Evolutionary conservation across 331 rosid genomes (phyloP).

Genomic region (Pyrus hybrid): DNA sequence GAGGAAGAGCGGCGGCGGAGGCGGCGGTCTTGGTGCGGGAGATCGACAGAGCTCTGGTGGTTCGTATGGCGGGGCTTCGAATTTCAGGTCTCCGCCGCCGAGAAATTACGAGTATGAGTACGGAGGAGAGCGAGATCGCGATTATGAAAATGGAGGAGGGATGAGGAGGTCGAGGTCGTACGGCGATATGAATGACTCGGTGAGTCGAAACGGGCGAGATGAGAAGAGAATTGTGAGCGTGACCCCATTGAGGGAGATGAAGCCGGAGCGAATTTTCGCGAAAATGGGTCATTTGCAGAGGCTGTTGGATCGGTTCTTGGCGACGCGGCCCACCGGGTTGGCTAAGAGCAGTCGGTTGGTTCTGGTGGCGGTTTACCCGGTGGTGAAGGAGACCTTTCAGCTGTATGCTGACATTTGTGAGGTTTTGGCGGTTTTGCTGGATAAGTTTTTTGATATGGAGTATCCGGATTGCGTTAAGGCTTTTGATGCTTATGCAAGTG

Average conservation of each 20-base stretch:
- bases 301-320: conserved; percentile 77
- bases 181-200: conserved; percentile 67
- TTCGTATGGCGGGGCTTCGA: conserved; percentile 30
- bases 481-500: conserved; percentile 80
- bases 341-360: conserved; percentile 80
- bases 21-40: background rate
- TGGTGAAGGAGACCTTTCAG: conserved; percentile 85
- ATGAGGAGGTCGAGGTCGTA: conserved; percentile 78
- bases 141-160: conserved; percentile 41
- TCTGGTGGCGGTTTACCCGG: conserved; percentile 63
- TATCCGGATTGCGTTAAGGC: conserved; percentile 80
- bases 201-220: conserved; percentile 18
- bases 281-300: conserved; percentile 95
- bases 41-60: conserved; percentile 5
- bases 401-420: conserved; percentile 87
- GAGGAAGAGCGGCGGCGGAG: conserved; percentile 24
- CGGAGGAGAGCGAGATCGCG: conserved; percentile 48
- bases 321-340: conserved; percentile 86
- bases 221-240: conserved; percentile 44
- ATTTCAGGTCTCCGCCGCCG: conserved; percentile 78
- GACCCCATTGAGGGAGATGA: conserved; percentile 90
- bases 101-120: conserved; percentile 57
- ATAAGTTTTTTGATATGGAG: conserved; percentile 94
- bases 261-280: conserved; percentile 70
- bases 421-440: conserved; percentile 83